Conservation (phyloP, 768 basidiomycete species). For the Panaeolus cyanescens region DNA sequence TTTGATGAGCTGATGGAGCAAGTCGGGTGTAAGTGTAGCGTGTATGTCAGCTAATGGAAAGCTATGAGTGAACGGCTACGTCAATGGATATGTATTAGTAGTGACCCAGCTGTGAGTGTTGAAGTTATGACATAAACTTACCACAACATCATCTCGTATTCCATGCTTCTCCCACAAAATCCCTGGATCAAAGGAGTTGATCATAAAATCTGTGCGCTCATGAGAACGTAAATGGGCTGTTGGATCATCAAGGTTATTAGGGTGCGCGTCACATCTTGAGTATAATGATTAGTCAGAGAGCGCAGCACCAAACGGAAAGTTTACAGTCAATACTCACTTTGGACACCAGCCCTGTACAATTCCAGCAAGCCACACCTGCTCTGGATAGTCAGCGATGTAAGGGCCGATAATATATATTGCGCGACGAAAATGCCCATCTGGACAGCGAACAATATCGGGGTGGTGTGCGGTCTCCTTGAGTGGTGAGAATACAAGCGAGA, state of each 20-base stretch:
- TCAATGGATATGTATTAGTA: no score
- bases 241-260: slow-evolving; percentile 19
- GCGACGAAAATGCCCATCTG: slow-evolving; percentile 31
- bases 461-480: slow-evolving; percentile 12
- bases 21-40: slow-evolving; percentile 31
- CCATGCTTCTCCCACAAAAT: slow-evolving; percentile 36
- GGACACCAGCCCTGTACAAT: slow-evolving; percentile 26
- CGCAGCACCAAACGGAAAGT: neutral
- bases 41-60: slow-evolving; percentile 39
- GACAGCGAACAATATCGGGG: slow-evolving; percentile 23
- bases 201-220: slow-evolving; percentile 23
- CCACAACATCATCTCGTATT: slow-evolving; percentile 29
- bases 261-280: slow-evolving; percentile 23
- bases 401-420: slow-evolving; percentile 29
- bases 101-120: no score
- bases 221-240: slow-evolving; percentile 17
- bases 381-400: slow-evolving; percentile 37
- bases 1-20: slow-evolving; percentile 43
- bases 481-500: slow-evolving; percentile 9
- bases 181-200: slow-evolving; percentile 24
- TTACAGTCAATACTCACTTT: slow-evolving; percentile 2
- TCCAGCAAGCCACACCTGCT: slow-evolving; percentile 27
- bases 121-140: slow-evolving; percentile 17
- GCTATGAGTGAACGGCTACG: slow-evolving; percentile 32
- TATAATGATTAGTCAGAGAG: neutral